These are phyloP conservation scores for sweet orange (Citrus sinensis) DNA, from an alignment of 345 rosid genomes.

Conservation along the genomic window DVS_A1.0 CM039169.1:27429001-27429500, in stretches of 20 bases:
- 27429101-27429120: conserved; percentile 40
- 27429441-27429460: background rate
- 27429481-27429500: background rate
- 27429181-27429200: conserved; percentile 26
- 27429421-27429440: background rate
- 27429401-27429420: background rate
- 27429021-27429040: background rate
- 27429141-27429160: conserved; percentile 30
- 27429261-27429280: background rate
- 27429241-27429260: background rate
- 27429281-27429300: conserved; percentile 19
- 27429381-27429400: background rate
- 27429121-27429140: conserved; percentile 25
- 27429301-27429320: conserved; percentile 33
- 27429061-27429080: background rate
- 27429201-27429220: background rate
- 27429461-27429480: background rate
- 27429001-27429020: background rate
- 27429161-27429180: conserved; percentile 45
- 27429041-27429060: background rate
- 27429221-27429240: background rate
- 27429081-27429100: background rate
- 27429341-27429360: conserved; percentile 44
- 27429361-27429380: conserved; percentile 27
- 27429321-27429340: conserved; percentile 28